Percentiles rank a stretch among this genome's conserved stretches.
Conservation (phyloP, 345 rosid species). For the Populus alba region DNA sequence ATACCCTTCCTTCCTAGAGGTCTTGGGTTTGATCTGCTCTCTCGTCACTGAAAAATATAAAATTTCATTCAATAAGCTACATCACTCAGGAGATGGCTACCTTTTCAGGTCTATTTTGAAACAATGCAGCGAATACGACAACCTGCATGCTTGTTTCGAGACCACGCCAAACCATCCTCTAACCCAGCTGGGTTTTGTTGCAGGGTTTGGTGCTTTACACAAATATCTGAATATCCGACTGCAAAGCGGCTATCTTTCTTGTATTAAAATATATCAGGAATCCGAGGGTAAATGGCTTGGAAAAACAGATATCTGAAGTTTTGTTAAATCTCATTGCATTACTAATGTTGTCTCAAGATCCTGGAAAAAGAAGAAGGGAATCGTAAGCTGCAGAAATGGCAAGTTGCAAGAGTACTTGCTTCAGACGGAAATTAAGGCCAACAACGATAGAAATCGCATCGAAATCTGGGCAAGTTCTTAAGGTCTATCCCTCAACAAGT, state of each 20-base stretch:
- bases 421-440: neutral
- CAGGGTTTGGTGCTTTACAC: neutral
- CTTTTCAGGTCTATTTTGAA: neutral
- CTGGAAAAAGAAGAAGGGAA: neutral
- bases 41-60: neutral
- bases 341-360: neutral
- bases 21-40: neutral
- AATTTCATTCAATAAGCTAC: neutral
- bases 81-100: neutral
- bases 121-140: neutral
- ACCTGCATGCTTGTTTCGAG: neutral
- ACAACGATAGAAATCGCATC: neutral
- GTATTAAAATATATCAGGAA: neutral
- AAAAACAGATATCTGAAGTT: neutral
- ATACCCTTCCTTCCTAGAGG: neutral
- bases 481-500: no score
- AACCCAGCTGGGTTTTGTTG: neutral
- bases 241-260: neutral
- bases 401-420: neutral
- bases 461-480: neutral
- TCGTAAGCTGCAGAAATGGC: neutral
- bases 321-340: neutral
- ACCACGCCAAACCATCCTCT: neutral
- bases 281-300: neutral
- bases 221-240: neutral